These are phyloP conservation scores for Neurospora intermedia DNA, from an alignment of 495 filamentous ascomycete genomes.

Conservation along the genomic window DNA sequence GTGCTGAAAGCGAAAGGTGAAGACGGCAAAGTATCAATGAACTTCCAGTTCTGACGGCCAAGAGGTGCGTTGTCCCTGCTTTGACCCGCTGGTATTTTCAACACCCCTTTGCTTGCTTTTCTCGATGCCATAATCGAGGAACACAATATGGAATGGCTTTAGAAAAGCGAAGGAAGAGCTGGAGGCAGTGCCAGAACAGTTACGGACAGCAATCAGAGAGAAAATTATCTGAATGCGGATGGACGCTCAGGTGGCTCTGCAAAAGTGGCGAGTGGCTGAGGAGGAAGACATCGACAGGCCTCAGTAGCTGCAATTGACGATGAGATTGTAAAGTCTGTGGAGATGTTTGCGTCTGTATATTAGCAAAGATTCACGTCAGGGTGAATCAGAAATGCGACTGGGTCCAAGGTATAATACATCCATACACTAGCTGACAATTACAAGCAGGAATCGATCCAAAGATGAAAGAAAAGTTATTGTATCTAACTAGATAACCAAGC, in stretches of 20 bases:
- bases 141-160: neutral
- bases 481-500: neutral
- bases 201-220: neutral
- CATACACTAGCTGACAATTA: neutral
- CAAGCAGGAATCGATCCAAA: neutral
- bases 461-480: neutral
- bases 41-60: neutral
- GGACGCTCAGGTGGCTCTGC: neutral
- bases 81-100: neutral
- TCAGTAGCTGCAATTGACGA: neutral
- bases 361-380: neutral
- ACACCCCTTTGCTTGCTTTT: neutral
- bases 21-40: neutral
- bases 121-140: neutral
- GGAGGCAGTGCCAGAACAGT: neutral
- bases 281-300: neutral
- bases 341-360: neutral
- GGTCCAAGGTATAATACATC: neutral
- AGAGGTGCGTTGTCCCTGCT: neutral
- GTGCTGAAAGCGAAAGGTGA: neutral
- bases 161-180: neutral
- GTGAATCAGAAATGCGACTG: neutral
- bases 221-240: neutral
- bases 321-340: neutral
- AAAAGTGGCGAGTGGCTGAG: neutral